phyloP scores from a whole-genome alignment of 1,284 basidiomycete genomes.

The Austroboletus novae-zelandiae region DNA sequence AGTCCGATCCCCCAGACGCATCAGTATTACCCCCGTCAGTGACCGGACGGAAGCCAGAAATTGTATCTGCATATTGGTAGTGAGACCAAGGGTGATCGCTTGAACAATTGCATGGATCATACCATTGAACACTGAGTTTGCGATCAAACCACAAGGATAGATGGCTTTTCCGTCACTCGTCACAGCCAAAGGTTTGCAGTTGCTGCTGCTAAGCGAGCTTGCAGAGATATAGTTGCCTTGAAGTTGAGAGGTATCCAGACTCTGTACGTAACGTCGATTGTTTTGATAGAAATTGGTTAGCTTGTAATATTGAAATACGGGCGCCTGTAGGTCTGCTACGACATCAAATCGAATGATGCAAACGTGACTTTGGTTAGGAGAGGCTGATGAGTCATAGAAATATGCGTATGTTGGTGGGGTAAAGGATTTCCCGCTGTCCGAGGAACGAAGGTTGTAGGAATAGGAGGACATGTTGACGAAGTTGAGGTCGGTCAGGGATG shows the following conservation, averaged over 20 bases:
- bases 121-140: conserved; percentile 99
- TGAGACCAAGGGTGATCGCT: not conserved
- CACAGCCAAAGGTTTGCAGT: conserved; percentile 87
- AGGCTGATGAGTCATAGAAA: conserved; percentile 47
- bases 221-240: conserved; percentile 66
- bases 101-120: conserved; percentile 17
- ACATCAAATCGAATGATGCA: conserved; percentile 83
- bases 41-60: conserved; percentile 56
- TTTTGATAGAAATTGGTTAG: conserved; percentile 98
- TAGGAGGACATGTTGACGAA: conserved; percentile 68
- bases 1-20: conserved; percentile 50
- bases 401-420: conserved; percentile 68
- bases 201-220: conserved; percentile 60
- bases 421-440: conserved; percentile 48
- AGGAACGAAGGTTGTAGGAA: conserved; percentile 67
- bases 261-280: conserved; percentile 96
- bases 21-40: conserved; percentile 39
- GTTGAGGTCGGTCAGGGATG: conserved; percentile 33
- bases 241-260: conserved; percentile 83
- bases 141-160: conserved; percentile 97
- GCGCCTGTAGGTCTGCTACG: conserved; percentile 71
- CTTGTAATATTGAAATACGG: conserved; percentile 96
- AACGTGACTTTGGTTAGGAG: conserved; percentile 48
- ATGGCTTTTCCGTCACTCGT: conserved; percentile 53
- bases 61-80: conserved; percentile 62